Base-by-base conservation (phyloP, 257 asterid species). In the Linderniella brevidens region DNA sequence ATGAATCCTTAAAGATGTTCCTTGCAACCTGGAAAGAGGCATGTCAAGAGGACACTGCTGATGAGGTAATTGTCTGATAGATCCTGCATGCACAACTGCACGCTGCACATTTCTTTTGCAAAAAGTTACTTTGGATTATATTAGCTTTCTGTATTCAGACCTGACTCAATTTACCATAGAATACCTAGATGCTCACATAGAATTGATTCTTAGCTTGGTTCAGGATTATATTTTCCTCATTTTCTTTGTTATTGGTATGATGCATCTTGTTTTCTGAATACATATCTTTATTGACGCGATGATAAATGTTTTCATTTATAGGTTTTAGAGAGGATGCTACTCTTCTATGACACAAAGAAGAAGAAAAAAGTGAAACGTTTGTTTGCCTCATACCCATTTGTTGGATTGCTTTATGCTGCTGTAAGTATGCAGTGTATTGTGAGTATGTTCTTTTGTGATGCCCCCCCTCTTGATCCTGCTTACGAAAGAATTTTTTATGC, bases 271-370 rank as follows among this genome's bases (percentile, higher is more conserved):
- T 11, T 39, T 4, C 35, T 8, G 36, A 10, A 14, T 45, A 29
- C 11, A 13, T 46, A 11, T 7, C 18, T 29, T 3, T 17, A 7
- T 46, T 13, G 12, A 9, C 17, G 4, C 11, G 4, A 18, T 19
- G 9, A 13, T 44, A 44, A 17, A n/a, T 46, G 4, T 46, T 19
- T 46, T 17, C 25, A 49, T 50, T 18, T 49, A 54, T 67, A 88
- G 98, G 92, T 78, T 59, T 70, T 88, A 42, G 80, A 76, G 53
- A 78, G 70, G 71, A 88, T 88, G 94, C 84, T 75, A 49, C 69
- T 49, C 35, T 60, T 62, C 39, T 78, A 77, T 54, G 55, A 57
- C 38, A 46, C 52, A 50, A 74, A 39, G 74, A 72, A 52, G 57
- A 71, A 64, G 64, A 64, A 57, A 69, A 64, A 66, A 70, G 69